Evolutionary conservation across 805 yeast species (phyloP).

Genomic region (Suhomyces xylopsoci): DNA sequence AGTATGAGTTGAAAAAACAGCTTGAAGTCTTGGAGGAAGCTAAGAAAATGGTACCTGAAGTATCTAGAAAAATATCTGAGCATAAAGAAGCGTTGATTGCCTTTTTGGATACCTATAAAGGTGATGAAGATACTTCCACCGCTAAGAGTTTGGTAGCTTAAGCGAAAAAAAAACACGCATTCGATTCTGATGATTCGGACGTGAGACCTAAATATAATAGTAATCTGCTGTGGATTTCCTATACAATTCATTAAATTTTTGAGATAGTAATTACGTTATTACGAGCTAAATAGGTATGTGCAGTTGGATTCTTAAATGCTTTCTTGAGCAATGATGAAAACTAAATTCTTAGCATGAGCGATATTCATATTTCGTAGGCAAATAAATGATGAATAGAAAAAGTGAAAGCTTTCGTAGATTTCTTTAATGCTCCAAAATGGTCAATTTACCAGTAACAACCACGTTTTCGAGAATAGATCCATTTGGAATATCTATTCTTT

Average conservation of each 20-base stretch:
- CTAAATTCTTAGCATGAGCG: background rate
- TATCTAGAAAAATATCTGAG: conserved; percentile 14
- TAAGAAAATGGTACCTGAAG: conserved; percentile 33
- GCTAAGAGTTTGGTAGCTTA: conserved; percentile 22
- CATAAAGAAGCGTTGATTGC: conserved; percentile 41
- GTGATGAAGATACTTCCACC: conserved; percentile 31
- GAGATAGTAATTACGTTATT: background rate
- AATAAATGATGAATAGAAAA: background rate
- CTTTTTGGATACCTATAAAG: conserved; percentile 33
- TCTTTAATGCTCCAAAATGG: conserved; percentile 80
- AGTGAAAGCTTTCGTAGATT: background rate
- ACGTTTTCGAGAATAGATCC: conserved; percentile 94
- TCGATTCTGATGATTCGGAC: background rate
- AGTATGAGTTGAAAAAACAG: conserved; percentile 60
- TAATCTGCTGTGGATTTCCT: background rate
- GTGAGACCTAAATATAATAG: background rate
- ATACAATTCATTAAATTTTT: background rate
- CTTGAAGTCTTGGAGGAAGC: conserved; percentile 37
- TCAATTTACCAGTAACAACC: conserved; percentile 93
- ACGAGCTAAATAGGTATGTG: background rate
- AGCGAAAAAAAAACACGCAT: background rate
- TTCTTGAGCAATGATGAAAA: background rate
- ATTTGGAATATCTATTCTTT: conserved; percentile 94
- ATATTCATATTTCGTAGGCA: background rate
- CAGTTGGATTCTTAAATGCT: background rate